Conservation (phyloP, 2,329 filamentous ascomycete species). For the Penicillium rolfsii region DNA sequence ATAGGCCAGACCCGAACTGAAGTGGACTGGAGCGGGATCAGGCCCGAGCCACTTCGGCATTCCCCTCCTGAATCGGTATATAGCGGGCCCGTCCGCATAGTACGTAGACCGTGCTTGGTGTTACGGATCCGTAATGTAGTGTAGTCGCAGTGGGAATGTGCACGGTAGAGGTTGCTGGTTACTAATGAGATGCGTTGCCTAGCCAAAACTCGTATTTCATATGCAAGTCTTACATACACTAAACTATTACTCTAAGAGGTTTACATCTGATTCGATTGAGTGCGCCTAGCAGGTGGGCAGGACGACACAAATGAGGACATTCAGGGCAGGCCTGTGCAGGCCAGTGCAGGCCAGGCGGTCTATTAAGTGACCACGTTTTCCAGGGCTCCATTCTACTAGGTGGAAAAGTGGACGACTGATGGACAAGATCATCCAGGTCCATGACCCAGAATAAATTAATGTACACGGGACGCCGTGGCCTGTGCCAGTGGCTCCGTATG, state of each 20-base stretch:
- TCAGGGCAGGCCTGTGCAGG: neutral
- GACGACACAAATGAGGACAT: neutral
- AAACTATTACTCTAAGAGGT: neutral
- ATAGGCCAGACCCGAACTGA: neutral
- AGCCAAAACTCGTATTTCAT: neutral
- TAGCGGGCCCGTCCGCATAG: slow-evolving; percentile 2
- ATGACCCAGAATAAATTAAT: neutral
- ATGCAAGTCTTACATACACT: neutral
- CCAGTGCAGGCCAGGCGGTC: neutral
- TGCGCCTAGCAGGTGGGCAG: neutral
- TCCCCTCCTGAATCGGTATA: neutral
- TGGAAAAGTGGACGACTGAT: slow-evolving; percentile 15
- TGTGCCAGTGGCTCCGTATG: no score
- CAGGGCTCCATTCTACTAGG: slow-evolving; percentile 7
- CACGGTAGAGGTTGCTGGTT: neutral
- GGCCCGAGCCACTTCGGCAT: neutral
- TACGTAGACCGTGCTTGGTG: neutral
- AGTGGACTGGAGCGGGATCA: neutral
- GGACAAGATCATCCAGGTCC: neutral
- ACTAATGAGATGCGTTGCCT: neutral
- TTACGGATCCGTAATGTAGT: no score
- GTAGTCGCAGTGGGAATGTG: neutral
- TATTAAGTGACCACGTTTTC: neutral
- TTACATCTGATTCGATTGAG: neutral
- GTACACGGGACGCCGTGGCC: neutral